Evolutionary conservation across 2,329 filamentous ascomycete genomes (phyloP), one percentile per base, ranked within the genome.

Genomic region (Aspergillus sojae): DNA sequence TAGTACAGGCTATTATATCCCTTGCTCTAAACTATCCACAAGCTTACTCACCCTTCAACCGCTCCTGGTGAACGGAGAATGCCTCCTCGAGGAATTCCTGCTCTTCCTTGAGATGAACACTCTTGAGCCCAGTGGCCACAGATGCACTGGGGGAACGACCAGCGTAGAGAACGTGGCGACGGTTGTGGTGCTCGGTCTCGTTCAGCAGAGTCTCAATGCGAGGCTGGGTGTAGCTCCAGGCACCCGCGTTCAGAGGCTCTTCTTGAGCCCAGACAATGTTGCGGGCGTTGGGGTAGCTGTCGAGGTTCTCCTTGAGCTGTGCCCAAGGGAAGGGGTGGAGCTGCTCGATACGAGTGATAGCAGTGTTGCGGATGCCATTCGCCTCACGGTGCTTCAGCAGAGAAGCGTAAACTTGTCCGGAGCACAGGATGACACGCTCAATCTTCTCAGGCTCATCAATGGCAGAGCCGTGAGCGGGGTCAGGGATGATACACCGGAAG

Each of bases 241-340:
- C 92, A 79, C 95, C 95, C 10, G 95, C 95, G 78, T 99, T 99
- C 64, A 99, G 88, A 36, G 95, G 95, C 84, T 99, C 95, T 80
- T 99, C 95, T 82, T 99, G 95, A 71, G 88, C 90, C 94, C 94
- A 99, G 67, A 99, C 93, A 70, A 99, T 93, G 68, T 93, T 94
- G 86, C 97, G 92, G 72, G 94, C 94, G 80, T 99, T 99, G 77
- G 94, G 93, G 85, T 99, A 99, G 80, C 84, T 88, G 84, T 99
- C 94, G 60, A 99, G 87, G 84, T 98, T 98, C 80, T 98, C 94
- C 84, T 91, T 92, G 61, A 99, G 88, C 81, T 95, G 93, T 73
- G 94, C 89, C 94, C 95, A 99, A 58, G 95, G 95, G 92, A 99
- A 99, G 74, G 95, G 95, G 84, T 99, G 94, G 65, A 99, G 88